A percentile compares a stretch with the other conserved stretches of the same genome.
phyloP scores from a whole-genome alignment of 164 flowering plant genomes.

The Magnolia kwangsiensis region DNA sequence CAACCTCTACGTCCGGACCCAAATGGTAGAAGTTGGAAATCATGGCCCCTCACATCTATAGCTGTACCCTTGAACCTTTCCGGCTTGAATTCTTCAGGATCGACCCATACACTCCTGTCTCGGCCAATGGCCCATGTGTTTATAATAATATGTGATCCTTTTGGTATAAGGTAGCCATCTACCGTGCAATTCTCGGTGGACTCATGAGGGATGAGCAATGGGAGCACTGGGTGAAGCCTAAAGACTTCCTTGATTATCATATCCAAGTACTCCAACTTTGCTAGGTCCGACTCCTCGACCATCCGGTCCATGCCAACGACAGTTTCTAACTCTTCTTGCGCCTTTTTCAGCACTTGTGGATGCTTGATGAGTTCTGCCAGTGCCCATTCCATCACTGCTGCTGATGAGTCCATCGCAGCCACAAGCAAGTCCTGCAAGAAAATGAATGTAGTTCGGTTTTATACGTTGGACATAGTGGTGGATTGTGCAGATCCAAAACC shows the following conservation, averaged over 20 bases:
- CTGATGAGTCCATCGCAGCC: slow-evolving; percentile 18
- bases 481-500: too few species aligned
- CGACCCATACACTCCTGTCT: slow-evolving; percentile 21
- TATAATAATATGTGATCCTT: slow-evolving; percentile 21
- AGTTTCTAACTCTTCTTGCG: slow-evolving; percentile 19
- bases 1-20: slow-evolving; percentile 17
- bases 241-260: slow-evolving; percentile 32
- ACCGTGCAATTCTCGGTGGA: slow-evolving; percentile 19
- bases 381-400: slow-evolving; percentile 18
- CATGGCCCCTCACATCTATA: slow-evolving; percentile 6
- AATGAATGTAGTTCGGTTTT: not conserved
- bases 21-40: slow-evolving; percentile 10
- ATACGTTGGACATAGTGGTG: too few species aligned
- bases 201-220: slow-evolving; percentile 28
- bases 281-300: slow-evolving; percentile 26
- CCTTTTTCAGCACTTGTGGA: slow-evolving; percentile 16
- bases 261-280: slow-evolving; percentile 22
- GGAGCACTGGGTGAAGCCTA: slow-evolving; percentile 28
- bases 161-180: slow-evolving; percentile 22
- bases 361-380: slow-evolving; percentile 14
- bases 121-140: slow-evolving; percentile 28
- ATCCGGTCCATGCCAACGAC: slow-evolving; percentile 17
- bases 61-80: not conserved
- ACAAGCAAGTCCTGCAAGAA: slow-evolving; percentile 16
- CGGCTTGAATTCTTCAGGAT: slow-evolving; percentile 6